Conservation (phyloP, 768 basidiomycete species). For the Podaxis carcinomalis region DNA sequence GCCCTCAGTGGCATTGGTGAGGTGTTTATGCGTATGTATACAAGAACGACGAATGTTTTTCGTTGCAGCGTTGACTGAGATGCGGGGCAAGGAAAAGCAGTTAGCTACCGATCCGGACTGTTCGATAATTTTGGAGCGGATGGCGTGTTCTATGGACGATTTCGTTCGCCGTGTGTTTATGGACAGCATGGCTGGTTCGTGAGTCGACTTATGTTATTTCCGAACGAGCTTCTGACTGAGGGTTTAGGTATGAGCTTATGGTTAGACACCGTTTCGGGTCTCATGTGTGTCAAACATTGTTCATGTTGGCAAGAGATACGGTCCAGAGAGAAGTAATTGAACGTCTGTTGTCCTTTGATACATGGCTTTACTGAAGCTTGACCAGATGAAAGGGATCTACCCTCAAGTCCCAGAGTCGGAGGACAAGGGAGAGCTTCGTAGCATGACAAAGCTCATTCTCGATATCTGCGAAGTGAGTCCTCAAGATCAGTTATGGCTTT, state of each 20-base stretch:
- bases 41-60: constrained; percentile 76
- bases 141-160: constrained; percentile 93
- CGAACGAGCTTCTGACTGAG: not conserved
- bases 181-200: constrained; percentile 87
- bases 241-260: constrained; percentile 55
- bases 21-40: not conserved
- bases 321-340: constrained; percentile 62
- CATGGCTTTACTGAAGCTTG: not conserved
- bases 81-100: constrained; percentile 83
- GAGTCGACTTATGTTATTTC: constrained; percentile 30
- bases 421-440: constrained; percentile 64
- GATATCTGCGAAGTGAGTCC: constrained; percentile 59
- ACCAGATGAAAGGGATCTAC: constrained; percentile 50
- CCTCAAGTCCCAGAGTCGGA: constrained; percentile 41
- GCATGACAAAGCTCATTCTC: constrained; percentile 56
- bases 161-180: constrained; percentile 89
- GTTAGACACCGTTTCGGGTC: constrained; percentile 86
- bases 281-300: constrained; percentile 90
- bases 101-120: constrained; percentile 94
- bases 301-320: constrained; percentile 62
- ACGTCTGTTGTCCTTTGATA: not conserved
- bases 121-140: constrained; percentile 83
- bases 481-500: constrained; percentile 1
- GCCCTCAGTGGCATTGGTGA: not conserved
- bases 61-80: constrained; percentile 77